phyloP scores from a whole-genome alignment of 1,284 basidiomycete genomes.

The Ustilago tritici region DNA sequence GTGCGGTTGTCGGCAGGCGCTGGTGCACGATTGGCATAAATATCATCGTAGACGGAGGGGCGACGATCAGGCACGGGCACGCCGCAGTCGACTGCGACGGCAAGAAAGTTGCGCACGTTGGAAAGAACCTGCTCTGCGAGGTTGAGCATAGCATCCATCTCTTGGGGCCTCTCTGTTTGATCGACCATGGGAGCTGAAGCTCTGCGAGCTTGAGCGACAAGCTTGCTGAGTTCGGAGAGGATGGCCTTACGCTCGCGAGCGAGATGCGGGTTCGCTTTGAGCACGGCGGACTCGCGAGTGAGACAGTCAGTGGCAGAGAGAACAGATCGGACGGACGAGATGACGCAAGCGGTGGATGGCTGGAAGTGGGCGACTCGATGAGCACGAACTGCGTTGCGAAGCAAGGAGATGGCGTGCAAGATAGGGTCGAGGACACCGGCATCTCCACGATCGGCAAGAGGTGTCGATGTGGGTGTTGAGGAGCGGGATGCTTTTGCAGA shows the following conservation, averaged over 20 bases:
- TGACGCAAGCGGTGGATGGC: conserved; percentile 79
- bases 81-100: conserved; percentile 82
- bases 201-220: conserved; percentile 85
- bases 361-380: conserved; percentile 82
- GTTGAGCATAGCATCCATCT: conserved; percentile 70
- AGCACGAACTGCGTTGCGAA: conserved; percentile 84
- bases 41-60: conserved; percentile 59
- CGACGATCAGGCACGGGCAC: conserved; percentile 77
- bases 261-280: conserved; percentile 78
- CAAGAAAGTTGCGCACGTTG: conserved; percentile 73
- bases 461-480: conserved; percentile 44
- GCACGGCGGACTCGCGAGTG: conserved; percentile 81
- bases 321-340: conserved; percentile 91
- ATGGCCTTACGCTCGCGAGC: conserved; percentile 84
- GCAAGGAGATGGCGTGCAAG: conserved; percentile 83
- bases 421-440: conserved; percentile 72
- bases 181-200: conserved; percentile 72
- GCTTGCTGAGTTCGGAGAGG: conserved; percentile 81
- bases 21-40: conserved; percentile 36
- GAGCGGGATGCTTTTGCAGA: conserved; percentile 44
- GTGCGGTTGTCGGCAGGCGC: background rate
- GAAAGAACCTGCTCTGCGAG: conserved; percentile 71
- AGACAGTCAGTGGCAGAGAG: conserved; percentile 87
- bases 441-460: conserved; percentile 33
- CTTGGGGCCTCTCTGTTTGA: conserved; percentile 65